Conservation (phyloP, 495 filamentous ascomycete species). For the Margaritispora aquatica region DNA sequence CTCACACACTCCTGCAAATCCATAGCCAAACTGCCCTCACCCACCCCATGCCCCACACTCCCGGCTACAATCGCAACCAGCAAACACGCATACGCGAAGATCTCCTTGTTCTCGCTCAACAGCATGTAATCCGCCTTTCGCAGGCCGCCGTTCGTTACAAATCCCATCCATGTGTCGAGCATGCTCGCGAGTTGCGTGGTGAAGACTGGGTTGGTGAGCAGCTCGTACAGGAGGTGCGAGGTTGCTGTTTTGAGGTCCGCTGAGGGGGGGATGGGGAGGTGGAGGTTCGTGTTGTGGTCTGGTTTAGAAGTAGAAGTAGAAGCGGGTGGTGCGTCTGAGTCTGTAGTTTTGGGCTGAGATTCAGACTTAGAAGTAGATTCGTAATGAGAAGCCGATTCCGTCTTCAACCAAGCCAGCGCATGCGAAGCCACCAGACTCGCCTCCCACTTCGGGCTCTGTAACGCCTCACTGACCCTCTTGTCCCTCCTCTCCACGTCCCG, state of each 20-base stretch:
- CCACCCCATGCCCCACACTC: constrained; percentile 29
- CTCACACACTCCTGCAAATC: constrained; percentile 56
- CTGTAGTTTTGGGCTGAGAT: too few relatives aligned
- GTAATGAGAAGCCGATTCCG: too few relatives aligned
- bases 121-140: constrained; percentile 40
- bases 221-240: constrained; percentile 44
- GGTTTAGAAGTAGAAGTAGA: too few relatives aligned
- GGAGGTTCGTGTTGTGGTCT: too few relatives aligned
- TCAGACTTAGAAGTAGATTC: constrained; percentile 18
- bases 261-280: not conserved
- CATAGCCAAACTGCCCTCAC: constrained; percentile 46
- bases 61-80: constrained; percentile 45
- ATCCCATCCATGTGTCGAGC: constrained; percentile 51
- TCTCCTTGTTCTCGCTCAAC: constrained; percentile 35
- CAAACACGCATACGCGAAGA: constrained; percentile 47
- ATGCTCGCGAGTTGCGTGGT: constrained; percentile 38
- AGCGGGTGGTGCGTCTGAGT: too few relatives aligned
- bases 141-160: constrained; percentile 54
- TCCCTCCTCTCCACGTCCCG: constrained; percentile 14
- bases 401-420: constrained; percentile 39
- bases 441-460: constrained; percentile 51
- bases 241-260: constrained; percentile 34
- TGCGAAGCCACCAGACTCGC: constrained; percentile 43
- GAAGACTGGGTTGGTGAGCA: constrained; percentile 45
- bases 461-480: constrained; percentile 39